Base-by-base conservation (phyloP, 345 rosid genomes). In the Citrus glauca region DNA sequence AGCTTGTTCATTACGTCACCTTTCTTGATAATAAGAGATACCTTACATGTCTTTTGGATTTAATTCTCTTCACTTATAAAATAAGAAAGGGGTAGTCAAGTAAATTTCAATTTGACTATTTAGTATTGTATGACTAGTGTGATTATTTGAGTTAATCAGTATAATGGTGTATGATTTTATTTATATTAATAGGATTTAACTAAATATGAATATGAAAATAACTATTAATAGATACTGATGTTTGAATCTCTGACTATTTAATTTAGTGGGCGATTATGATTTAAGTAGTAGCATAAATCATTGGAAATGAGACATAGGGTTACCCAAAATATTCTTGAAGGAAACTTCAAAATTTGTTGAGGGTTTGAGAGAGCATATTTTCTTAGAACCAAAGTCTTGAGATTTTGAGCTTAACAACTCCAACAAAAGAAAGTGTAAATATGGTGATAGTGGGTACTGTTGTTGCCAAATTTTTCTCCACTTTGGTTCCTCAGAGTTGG, bases 381-480 rank as follows among this genome's bases (percentile, higher is more conserved):
- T 64, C 50, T 80, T 68, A 32, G 76, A 63, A 78, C 63, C 79
- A 77, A 73, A 59, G 70, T 25, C 67, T 68, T n/a, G 5, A 56
- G 64, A 33, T 69, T 78, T 20, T 63, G 55, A 48, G 11, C 28
- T 56, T 45, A 62, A 50, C 40, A 1, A 55, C 38, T 57, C 38
- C 38, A 16, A 53, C 5, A 53, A 16, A 53, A 19, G 57, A 17
- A 53, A 53, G 57, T 1, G 57, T 5, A 1, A 17, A 53, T 6
- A 53, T 72, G 8, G 20, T 59, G 9, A 59, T 11, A 22, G 32
- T 56, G 75, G 64, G 42, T 30, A 0, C 6, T 11, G 64, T 30
- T 32, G 40, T n/a, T 19, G 65, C 27, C 30, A 14, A 14, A 2
- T 20, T 2, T 30, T 30, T 33, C 16, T 32, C 63, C 30, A 1